Evolutionary conservation across 768 basidiomycete species (phyloP), one percentile per base, ranked within the genome.

Genomic region (Leucosporidium yakuticum): DNA sequence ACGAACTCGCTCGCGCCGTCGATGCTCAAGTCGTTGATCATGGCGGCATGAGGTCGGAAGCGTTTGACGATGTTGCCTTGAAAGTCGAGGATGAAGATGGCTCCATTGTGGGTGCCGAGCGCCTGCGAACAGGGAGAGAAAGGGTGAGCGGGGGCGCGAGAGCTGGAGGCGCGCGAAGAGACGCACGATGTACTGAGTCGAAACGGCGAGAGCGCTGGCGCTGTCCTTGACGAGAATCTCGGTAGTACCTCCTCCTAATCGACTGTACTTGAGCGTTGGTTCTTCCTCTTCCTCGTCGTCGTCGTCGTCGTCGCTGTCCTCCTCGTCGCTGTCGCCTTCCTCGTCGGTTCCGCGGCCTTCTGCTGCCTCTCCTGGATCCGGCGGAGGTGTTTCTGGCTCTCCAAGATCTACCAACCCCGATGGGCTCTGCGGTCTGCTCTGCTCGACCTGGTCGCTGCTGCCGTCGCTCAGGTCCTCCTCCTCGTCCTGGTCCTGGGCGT

Each of bases 21-120:
- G 75, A 98, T 83, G 59, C 84, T 84, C 48, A 98, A 87, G 76
- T 92, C 92, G 65, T 86, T 84, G 64, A 98, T 82, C 17, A 90
- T 90, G 0, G 94, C 94, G 44, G 85, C 81, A 76, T 99, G 96
- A 2, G 89, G 90, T 75, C 91, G 88, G 79, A 87, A 96, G 2
- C 90, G 90, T 78, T 91, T 94, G 79, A 93, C 83, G 54, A 88
- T 85, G 64, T 86, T 84, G 6, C 94, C 95, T 32, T 84, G 79
- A 50, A 89, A 82, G 76, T 87, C 87, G 20, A 96, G 81, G 25
- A 96, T 83, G 76, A 96, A 90, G 4, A 97, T 85, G 70, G 93
- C 87, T n/a, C 95, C 95, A 60, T 84, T 85, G 77, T 97, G 94
- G 2, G 95, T 96, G 27, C 94, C 95, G 48, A 98, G 79, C 31